Evolutionary conservation across 1,284 basidiomycete genomes (phyloP).

Genomic region (Boletus semigastroideus): DNA sequence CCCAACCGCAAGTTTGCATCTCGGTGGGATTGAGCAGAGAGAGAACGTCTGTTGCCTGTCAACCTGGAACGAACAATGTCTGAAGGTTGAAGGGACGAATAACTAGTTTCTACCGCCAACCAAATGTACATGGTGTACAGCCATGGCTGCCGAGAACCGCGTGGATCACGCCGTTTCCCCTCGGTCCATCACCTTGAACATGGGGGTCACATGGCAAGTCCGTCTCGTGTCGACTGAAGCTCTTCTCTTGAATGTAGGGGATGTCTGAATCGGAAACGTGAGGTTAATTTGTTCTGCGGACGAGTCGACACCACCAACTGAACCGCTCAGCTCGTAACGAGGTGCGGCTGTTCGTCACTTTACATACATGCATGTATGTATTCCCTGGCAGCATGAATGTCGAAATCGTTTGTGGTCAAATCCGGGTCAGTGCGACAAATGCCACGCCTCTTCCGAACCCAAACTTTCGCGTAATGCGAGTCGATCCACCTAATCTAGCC

Average conservation of each 20-base stretch:
- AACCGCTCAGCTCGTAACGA: no score
- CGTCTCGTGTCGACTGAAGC: neutral
- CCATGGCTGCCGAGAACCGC: slow-evolving; percentile 5
- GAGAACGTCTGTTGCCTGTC: neutral
- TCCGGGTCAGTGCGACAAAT: no score
- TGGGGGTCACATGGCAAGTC: neutral
- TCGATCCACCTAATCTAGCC: no score
- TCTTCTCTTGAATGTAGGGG: neutral
- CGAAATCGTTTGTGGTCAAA: no score
- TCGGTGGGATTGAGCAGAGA: neutral
- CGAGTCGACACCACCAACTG: no score
- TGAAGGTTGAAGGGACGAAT: neutral
- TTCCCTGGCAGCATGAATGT: no score
- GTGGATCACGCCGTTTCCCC: slow-evolving; percentile 9
- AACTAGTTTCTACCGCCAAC: neutral
- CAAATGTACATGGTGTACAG: neutral
- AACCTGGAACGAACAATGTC: neutral
- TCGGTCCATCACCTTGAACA: neutral
- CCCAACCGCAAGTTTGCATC: slow-evolving; percentile 5
- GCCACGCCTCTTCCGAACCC: no score
- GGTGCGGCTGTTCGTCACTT: no score
- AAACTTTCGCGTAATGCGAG: no score
- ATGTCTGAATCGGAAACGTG: no score
- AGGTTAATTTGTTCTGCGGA: no score
- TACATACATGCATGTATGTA: no score